Evolutionary conservation across 352 stramenopile genomes (phyloP), one percentile per base, ranked within the genome.

Genomic region (Aphanomyces euteiches): DNA sequence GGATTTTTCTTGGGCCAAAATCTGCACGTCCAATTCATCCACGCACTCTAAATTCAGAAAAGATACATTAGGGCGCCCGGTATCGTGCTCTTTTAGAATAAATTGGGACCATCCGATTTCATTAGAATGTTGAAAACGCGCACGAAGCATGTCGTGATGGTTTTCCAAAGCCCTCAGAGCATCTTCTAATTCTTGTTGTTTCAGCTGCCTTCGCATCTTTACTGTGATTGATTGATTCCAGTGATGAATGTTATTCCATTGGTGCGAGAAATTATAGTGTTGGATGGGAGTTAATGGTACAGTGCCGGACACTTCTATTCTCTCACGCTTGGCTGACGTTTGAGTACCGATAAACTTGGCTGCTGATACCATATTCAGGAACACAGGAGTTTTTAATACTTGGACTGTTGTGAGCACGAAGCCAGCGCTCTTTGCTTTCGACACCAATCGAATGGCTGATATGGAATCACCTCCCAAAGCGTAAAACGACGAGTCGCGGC

Each of bases 401-500:
- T n/a, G 43, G 10, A n/a, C 43, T n/a, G 43, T 50, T 50, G 43
- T 50, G 17, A 50, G 43, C 10, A 50, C 10, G 17, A 50, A 50
- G 1, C 43, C 43, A n/a, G 43, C 43, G 10, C 10, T n/a, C 43
- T 50, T 50, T n/a, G 43, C 43, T n/a, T 50, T 50, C 43, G 43
- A 50, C 17, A 50, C 43, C 17, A 50, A n/a, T 50, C 43, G 43
- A 50, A 50, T 50, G 17, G 43, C 43, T n/a, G 43, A 50, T n/a
- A 50, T 50, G 17, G 43, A 50, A 50, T 95, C 85, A 17, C 88
- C 88, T 45, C 88, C 85, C 8, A 92, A 79, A 53, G 93, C 86
- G 43, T 92, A 94, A 73, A 95, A 95, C 45, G 77, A 88, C 37
- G 77, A 79, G 56, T 81, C 73, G 58, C 82, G 84, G 65, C 83